phyloP scores from a whole-genome alignment of 805 yeast species.

The Candida sphagnicola region DNA sequence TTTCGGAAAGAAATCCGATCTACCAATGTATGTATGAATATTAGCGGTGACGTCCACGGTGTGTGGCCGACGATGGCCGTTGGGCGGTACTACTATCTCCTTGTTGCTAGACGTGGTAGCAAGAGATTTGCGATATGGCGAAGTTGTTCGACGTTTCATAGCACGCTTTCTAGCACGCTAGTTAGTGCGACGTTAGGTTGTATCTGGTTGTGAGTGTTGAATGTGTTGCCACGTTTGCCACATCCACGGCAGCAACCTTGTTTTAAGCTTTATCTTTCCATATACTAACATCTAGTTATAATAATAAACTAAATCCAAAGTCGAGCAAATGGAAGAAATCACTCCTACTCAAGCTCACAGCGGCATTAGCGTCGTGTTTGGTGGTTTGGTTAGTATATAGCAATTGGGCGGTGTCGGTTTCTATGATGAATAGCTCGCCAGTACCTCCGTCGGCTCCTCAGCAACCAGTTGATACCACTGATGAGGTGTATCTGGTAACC shows the following conservation, averaged over 20 bases:
- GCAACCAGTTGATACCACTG: constrained; percentile 4
- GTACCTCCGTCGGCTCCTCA: neutral
- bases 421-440: no score
- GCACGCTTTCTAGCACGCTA: no score
- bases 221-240: no score
- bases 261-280: neutral
- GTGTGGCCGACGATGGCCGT: no score
- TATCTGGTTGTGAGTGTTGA: no score
- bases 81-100: no score
- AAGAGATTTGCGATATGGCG: no score
- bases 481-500: constrained; percentile 2
- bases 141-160: no score
- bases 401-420: neutral
- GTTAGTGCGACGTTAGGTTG: no score
- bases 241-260: no score
- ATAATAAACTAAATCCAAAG: constrained; percentile 3
- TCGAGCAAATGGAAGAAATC: neutral
- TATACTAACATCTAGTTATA: constrained; percentile 2
- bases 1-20: constrained; percentile 42
- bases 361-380: neutral
- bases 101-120: no score
- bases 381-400: constrained; percentile 1
- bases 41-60: no score
- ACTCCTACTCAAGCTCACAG: neutral
- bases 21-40: constrained; percentile 44